Evolutionary conservation across 2,329 filamentous ascomycete species (phyloP), one percentile per base, ranked within the genome.

Genomic region (Nannizziopsis arthrosporioides): DNA sequence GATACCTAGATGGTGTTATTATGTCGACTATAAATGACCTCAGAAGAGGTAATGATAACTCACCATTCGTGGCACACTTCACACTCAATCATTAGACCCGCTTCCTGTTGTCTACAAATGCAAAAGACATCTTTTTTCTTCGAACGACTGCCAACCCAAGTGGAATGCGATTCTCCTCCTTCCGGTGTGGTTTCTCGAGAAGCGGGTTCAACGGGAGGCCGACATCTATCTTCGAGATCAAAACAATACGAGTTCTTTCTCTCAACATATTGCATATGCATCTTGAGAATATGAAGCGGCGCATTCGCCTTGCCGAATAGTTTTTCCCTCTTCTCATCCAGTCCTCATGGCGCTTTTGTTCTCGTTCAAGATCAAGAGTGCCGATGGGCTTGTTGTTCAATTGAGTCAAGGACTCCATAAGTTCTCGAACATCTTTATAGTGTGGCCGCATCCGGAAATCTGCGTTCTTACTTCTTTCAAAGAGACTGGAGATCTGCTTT

Each of bases 51-150:
- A 45, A 7, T 41, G 14, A 39, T 45, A n/a, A 72, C 81, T 72
- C 65, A 89, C 92, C 92, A 98, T 70, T 98, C 92, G 60, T 95
- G 90, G 66, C 92, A 98, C 35, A 95, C 74, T 63, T 96, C 92
- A 63, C 92, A 98, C 67, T 98, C 92, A 58, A 98, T 96, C 92
- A 98, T 98, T 84, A 96, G 93, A 44, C 92, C 92, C 34, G 90
- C 88, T 66, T 98, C 92, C 5, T 87, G 79, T 54, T 82, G 86
- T 51, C 92, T 81, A 68, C 92, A 98, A 56, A 98, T 94, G 66
- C 92, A 98, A 64, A 96, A 98, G 0, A 96, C 90, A 62, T 96
- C 89, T 69, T 80, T 61, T 72, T 76, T 72, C 48, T 61, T 64
- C 48, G 58, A 84, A 75, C 57, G 82, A 73, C 57, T 63, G 34